Conservation (phyloP, 1,139 yeast species). For the Protomyces lactucae-debilis region DNA sequence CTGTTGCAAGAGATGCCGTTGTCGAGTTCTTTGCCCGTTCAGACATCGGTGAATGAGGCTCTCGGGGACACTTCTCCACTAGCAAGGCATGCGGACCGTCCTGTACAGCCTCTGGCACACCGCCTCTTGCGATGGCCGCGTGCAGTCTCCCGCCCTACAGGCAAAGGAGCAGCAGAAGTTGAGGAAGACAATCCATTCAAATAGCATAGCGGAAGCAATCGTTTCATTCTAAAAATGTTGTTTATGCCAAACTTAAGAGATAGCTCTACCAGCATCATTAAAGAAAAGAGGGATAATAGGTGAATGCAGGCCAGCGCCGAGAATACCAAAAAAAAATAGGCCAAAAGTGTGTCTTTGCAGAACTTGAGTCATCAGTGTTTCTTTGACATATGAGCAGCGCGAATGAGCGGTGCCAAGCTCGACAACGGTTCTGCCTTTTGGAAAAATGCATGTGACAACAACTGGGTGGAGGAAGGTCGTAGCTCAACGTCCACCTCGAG, state of each 20-base stretch:
- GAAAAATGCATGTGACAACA: slow-evolving; percentile 68
- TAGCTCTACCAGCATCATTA: too few species aligned
- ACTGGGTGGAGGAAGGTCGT: slow-evolving; percentile 74
- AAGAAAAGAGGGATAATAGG: too few species aligned
- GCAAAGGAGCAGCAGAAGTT: background rate
- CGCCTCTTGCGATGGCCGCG: background rate
- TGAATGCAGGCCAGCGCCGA: too few species aligned
- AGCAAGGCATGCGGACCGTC: background rate
- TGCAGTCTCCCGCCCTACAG: background rate
- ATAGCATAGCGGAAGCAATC: background rate
- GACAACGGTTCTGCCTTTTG: slow-evolving; percentile 64
- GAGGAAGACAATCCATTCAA: background rate
- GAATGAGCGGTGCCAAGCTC: slow-evolving; percentile 60
- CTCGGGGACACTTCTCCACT: background rate
- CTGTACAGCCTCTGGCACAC: background rate
- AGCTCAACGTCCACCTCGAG: slow-evolving; percentile 78
- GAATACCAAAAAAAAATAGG: too few species aligned
- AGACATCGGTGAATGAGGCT: too few species aligned
- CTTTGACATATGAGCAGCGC: slow-evolving; percentile 18
- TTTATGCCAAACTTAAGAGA: too few species aligned
- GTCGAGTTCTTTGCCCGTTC: too few species aligned
- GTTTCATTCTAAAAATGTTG: too few species aligned
- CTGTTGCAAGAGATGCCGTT: too few species aligned
- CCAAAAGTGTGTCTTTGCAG: too few species aligned
- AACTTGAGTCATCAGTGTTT: slow-evolving; percentile 1